Evolutionary conservation across 1,284 basidiomycete genomes (phyloP).

Genomic region (Sanguinoderma infundibulare): DNA sequence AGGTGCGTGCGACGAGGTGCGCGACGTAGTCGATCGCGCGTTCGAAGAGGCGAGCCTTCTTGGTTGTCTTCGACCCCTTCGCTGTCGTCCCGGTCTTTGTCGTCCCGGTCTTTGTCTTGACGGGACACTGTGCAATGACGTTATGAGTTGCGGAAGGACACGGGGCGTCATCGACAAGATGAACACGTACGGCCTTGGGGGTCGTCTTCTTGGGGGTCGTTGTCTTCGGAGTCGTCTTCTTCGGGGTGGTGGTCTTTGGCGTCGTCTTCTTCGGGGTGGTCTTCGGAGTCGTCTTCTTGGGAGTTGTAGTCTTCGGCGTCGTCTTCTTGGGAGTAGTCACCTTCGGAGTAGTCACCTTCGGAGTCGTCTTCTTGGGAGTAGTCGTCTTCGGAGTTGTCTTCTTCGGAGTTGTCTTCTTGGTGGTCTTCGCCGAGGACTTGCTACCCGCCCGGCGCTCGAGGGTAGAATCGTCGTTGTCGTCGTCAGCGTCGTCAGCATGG

Average conservation of each 20-base stretch:
- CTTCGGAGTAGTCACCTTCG: neutral
- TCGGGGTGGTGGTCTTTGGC: neutral
- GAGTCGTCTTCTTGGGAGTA: neutral
- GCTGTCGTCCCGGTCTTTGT: neutral
- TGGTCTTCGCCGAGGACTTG: neutral
- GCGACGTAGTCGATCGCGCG: constrained; percentile 3
- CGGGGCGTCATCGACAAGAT: no score
- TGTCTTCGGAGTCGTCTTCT: neutral
- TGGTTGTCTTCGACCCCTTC: neutral
- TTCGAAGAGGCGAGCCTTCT: neutral
- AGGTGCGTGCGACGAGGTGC: constrained; percentile 3
- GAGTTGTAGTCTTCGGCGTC: no score
- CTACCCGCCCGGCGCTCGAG: neutral
- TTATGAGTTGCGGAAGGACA: no score
- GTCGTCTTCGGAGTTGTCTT: neutral
- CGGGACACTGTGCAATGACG: no score
- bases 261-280: neutral
- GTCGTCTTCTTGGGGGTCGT: neutral
- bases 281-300: neutral
- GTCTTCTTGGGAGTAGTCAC: neutral
- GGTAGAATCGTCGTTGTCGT: neutral
- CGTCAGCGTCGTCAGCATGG: neutral
- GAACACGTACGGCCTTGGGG: neutral
- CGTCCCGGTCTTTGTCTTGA: neutral
- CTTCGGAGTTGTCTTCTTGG: neutral